Conservation (phyloP, 2,329 filamentous ascomycete species). For the Aureobasidium sp. region DNA sequence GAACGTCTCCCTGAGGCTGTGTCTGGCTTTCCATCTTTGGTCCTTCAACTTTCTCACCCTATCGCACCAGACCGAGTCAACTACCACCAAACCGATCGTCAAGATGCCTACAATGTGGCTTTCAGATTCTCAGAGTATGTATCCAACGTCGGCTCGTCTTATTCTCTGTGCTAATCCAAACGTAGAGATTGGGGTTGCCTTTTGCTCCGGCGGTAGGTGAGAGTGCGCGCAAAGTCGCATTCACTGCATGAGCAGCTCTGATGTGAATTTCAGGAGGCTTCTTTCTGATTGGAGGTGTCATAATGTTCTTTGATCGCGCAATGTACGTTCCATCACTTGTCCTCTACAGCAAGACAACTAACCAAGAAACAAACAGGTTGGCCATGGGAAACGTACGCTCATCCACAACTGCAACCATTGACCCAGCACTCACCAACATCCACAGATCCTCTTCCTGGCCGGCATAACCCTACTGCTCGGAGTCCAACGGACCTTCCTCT, state of each 20-base stretch:
- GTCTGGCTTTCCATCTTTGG: background rate
- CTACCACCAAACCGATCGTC: background rate
- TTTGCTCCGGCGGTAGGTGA: constrained; percentile 89
- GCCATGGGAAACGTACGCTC: constrained; percentile 74
- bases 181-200: constrained; percentile 89
- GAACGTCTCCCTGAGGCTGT: background rate
- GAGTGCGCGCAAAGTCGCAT: constrained; percentile 12
- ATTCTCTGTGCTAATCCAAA: background rate
- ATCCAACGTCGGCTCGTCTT: background rate
- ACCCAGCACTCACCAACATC: background rate
- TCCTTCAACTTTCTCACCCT: background rate
- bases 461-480: constrained; percentile 95
- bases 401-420: background rate
- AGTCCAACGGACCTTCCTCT: constrained; percentile 77
- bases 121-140: constrained; percentile 85
- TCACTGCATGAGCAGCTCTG: constrained; percentile 18
- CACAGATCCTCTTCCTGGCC: constrained; percentile 91
- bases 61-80: background rate
- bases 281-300: constrained; percentile 87
- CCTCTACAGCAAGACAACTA: constrained; percentile 15
- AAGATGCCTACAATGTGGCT: constrained; percentile 88
- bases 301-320: constrained; percentile 96
- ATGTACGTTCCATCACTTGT: constrained; percentile 52
- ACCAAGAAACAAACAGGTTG: constrained; percentile 49
- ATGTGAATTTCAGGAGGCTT: constrained; percentile 54